phyloP scores from a whole-genome alignment of 768 basidiomycete genomes.

The Cubamyces sp. region DNA sequence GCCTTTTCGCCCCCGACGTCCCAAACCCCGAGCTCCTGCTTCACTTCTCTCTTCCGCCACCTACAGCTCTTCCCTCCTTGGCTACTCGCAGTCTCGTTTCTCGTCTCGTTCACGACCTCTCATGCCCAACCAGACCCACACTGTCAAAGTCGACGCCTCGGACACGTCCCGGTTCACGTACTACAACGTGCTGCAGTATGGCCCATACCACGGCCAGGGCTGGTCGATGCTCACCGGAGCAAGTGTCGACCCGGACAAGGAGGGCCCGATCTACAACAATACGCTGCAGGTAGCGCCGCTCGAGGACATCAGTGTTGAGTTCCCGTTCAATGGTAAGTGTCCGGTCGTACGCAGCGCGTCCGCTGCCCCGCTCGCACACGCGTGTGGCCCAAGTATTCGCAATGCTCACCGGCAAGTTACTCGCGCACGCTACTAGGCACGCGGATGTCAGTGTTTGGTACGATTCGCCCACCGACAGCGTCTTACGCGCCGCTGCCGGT shows the following conservation, averaged over 20 bases:
- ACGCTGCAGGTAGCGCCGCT: neutral
- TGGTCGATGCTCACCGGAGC: neutral
- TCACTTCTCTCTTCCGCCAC: too few species aligned
- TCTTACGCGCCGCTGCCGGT: neutral
- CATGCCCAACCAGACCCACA: too few species aligned
- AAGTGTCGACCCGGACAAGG: neutral
- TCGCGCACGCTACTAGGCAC: neutral
- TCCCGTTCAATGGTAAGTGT: slow-evolving; percentile 1
- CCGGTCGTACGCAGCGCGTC: too few species aligned
- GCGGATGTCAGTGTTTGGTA: slow-evolving; percentile 1
- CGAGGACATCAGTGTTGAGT: neutral
- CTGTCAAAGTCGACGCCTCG: too few species aligned
- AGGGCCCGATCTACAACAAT: slow-evolving; percentile 1
- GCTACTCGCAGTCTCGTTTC: too few species aligned
- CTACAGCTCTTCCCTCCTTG: too few species aligned
- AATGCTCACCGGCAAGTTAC: too few species aligned
- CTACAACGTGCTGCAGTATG: neutral
- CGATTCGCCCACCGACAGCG: neutral
- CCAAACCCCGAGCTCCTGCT: too few species aligned
- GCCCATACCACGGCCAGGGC: neutral
- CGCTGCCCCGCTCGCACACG: too few species aligned
- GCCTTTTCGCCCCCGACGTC: too few species aligned
- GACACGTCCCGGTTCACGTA: neutral
- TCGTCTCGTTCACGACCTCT: too few species aligned
- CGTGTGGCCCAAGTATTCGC: too few species aligned